Conservation (phyloP, 2,329 filamentous ascomycete species). For the Fusarium camptoceras region DNA sequence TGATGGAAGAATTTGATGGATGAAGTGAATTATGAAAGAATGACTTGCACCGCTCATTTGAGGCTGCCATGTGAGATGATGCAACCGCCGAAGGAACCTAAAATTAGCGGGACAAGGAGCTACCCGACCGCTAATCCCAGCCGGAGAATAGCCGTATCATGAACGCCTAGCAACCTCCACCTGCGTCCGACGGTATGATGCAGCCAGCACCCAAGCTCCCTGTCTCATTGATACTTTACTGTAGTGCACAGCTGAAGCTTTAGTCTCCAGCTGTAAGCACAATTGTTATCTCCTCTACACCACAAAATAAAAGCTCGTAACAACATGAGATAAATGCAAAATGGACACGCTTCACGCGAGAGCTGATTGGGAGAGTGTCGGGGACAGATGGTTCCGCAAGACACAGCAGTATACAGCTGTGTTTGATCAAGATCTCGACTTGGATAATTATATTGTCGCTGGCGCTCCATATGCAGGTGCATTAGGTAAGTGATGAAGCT, state of each 20-base stretch:
- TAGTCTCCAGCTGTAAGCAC: slow-evolving; percentile 9
- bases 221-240: slow-evolving; percentile 26
- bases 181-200: slow-evolving; percentile 30
- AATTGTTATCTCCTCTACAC: background rate
- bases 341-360: slow-evolving; percentile 76
- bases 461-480: slow-evolving; percentile 95
- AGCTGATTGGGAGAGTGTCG: slow-evolving; percentile 93
- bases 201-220: slow-evolving; percentile 26
- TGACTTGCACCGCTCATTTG: slow-evolving; percentile 37
- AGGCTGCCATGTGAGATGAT: slow-evolving; percentile 41
- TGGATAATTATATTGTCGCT: slow-evolving; percentile 92
- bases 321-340: slow-evolving; percentile 50
- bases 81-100: slow-evolving; percentile 34
- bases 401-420: slow-evolving; percentile 91
- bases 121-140: slow-evolving; percentile 40
- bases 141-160: slow-evolving; percentile 49
- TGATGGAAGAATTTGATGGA: background rate
- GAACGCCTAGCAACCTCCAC: slow-evolving; percentile 30
- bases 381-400: slow-evolving; percentile 95
- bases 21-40: slow-evolving; percentile 6
- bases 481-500: slow-evolving; percentile 72
- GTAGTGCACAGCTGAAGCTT: slow-evolving; percentile 24
- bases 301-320: background rate
- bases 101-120: slow-evolving; percentile 25
- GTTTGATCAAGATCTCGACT: slow-evolving; percentile 92